Conservation (phyloP, 768 basidiomycete species). For the Phlegmacium glaucopus region DNA sequence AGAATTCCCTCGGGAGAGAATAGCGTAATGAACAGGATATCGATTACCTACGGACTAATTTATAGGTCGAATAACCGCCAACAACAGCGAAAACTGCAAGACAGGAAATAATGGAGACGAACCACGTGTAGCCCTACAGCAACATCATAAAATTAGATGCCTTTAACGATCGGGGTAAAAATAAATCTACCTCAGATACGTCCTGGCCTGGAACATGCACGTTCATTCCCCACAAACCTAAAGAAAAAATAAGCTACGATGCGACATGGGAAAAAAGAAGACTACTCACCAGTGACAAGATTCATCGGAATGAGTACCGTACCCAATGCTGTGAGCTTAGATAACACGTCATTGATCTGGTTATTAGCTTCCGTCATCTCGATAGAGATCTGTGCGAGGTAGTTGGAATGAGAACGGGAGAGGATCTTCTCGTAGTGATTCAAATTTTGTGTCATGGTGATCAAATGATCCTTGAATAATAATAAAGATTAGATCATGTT, state of each 20-base stretch:
- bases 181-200: constrained; percentile 29
- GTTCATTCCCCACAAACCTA: constrained; percentile 97
- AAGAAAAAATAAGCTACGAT: too few species aligned
- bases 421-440: constrained; percentile 99
- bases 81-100: constrained; percentile 79
- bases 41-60: constrained; percentile 53
- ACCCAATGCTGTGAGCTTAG: constrained; percentile 95
- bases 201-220: constrained; percentile 92
- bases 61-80: constrained; percentile 78
- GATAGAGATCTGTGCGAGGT: constrained; percentile 98
- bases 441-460: constrained; percentile 99
- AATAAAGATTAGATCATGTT: background rate
- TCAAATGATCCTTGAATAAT: constrained; percentile 76
- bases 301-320: constrained; percentile 98
- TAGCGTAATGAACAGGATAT: background rate
- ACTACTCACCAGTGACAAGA: constrained; percentile 75
- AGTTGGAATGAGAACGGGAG: constrained; percentile 97
- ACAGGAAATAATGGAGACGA: constrained; percentile 77
- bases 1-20: background rate
- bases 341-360: constrained; percentile 98
- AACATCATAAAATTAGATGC: constrained; percentile 1
- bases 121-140: constrained; percentile 68
- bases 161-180: constrained; percentile 9
- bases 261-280: background rate
- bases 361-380: constrained; percentile 99